A percentile compares a stretch with the other conserved stretches of the same genome.
Evolutionary conservation across 495 filamentous ascomycete species (phyloP).

Genomic region (Aspergillus bridgeri): DNA sequence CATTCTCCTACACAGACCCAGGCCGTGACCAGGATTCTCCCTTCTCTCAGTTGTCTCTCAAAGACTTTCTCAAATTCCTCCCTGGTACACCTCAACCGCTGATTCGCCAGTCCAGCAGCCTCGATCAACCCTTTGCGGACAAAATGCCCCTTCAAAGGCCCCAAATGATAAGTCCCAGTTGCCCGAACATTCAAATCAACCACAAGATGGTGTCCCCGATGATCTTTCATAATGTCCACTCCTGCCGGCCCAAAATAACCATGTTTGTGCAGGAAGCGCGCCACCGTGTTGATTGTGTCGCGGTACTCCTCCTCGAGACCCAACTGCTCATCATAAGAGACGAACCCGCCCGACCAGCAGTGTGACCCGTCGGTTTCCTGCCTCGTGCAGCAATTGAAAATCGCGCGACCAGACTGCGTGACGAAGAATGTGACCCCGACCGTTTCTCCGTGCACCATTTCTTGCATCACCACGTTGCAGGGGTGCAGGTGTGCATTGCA

Average conservation of each 20-base stretch:
- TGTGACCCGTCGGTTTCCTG: slow-evolving; percentile 3
- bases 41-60: neutral
- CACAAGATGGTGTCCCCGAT: neutral
- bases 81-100: neutral
- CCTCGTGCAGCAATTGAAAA: slow-evolving; percentile 1
- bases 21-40: slow-evolving; percentile 1
- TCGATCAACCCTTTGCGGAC: neutral
- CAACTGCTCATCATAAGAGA: slow-evolving; percentile 4
- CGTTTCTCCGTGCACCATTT: neutral
- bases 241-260: slow-evolving; percentile 11
- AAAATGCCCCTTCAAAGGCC: slow-evolving; percentile 8
- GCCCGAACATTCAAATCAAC: slow-evolving; percentile 13
- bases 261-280: neutral
- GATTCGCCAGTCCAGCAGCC: slow-evolving; percentile 1
- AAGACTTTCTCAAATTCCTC: neutral
- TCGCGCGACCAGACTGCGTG: neutral
- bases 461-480: slow-evolving; percentile 6
- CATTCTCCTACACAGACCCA: slow-evolving; percentile 1
- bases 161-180: slow-evolving; percentile 11
- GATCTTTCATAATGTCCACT: slow-evolving; percentile 6
- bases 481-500: slow-evolving; percentile 4
- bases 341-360: slow-evolving; percentile 4
- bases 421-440: slow-evolving; percentile 10
- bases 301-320: neutral
- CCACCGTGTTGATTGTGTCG: neutral